Conservation (phyloP, 2,329 filamentous ascomycete species). For the Hortaea werneckii region DNA sequence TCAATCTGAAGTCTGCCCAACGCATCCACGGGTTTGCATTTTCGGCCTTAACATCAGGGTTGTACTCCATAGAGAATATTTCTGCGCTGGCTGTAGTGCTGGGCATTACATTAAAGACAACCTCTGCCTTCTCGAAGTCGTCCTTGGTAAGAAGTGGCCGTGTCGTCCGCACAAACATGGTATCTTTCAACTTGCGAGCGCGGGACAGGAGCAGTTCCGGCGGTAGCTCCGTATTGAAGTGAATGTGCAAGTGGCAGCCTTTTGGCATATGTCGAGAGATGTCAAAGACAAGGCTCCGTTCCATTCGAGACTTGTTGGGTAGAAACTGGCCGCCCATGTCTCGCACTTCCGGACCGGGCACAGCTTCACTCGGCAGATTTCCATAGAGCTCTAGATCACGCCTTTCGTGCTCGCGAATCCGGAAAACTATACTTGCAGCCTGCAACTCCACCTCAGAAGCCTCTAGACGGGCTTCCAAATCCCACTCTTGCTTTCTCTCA, state of each 20-base stretch:
- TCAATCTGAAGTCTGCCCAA: constrained; percentile 34
- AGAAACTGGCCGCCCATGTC: constrained; percentile 40
- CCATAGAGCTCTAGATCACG: constrained; percentile 29
- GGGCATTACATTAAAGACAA: constrained; percentile 49
- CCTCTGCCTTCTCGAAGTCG: constrained; percentile 46
- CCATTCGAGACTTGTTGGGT: constrained; percentile 34
- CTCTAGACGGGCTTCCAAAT: too few relatives aligned
- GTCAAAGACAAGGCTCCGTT: constrained; percentile 46
- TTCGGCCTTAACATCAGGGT: constrained; percentile 17
- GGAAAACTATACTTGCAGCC: constrained; percentile 27
- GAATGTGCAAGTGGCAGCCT: constrained; percentile 62
- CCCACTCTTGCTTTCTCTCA: too few relatives aligned
- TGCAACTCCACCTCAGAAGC: too few relatives aligned
- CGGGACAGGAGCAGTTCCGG: constrained; percentile 51
- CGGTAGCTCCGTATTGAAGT: constrained; percentile 65
- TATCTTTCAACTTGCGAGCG: constrained; percentile 38
- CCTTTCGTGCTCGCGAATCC: constrained; percentile 35
- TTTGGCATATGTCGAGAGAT: constrained; percentile 56
- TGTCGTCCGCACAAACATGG: constrained; percentile 61
- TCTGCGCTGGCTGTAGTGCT: constrained; percentile 21
- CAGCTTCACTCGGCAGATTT: constrained; percentile 32
- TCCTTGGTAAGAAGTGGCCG: constrained; percentile 34
- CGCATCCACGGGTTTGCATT: constrained; percentile 31
- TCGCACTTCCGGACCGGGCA: constrained; percentile 28
- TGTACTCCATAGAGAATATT: constrained; percentile 44